Evolutionary conservation across 1,284 basidiomycete species (phyloP).

Genomic region (Trametes polyzona): DNA sequence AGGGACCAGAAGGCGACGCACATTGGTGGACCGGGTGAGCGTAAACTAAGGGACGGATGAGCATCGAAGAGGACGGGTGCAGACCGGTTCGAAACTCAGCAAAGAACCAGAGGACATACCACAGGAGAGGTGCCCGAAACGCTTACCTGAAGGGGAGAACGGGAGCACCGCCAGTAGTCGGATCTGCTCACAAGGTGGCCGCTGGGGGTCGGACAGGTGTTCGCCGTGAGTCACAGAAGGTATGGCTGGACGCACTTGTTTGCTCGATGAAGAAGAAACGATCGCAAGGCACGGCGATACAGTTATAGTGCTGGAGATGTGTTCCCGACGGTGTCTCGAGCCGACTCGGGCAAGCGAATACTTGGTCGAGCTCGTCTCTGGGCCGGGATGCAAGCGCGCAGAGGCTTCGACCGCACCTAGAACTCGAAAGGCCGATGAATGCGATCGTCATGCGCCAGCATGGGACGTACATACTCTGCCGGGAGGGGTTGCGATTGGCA

Average conservation of each 20-base stretch:
- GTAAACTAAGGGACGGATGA: slow-evolving; percentile 4
- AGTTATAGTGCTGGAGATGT: slow-evolving; percentile 3
- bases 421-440: slow-evolving; percentile 9
- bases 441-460: not conserved
- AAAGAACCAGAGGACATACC: not conserved
- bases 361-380: not conserved
- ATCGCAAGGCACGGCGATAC: slow-evolving; percentile 5
- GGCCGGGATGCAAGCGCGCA: not conserved
- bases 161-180: not conserved
- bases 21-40: slow-evolving; percentile 45
- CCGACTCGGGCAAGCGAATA: not conserved
- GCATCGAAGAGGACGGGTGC: slow-evolving; percentile 12
- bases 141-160: slow-evolving; percentile 7
- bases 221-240: not conserved
- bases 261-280: slow-evolving; percentile 5
- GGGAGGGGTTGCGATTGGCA: slow-evolving; percentile 3
- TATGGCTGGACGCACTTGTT: slow-evolving; percentile 5
- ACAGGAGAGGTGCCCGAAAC: not conserved
- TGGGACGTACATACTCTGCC: not conserved
- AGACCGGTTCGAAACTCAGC: slow-evolving; percentile 9
- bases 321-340: slow-evolving; percentile 10
- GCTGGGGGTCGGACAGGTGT: slow-evolving; percentile 6
- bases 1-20: slow-evolving; percentile 79
- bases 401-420: slow-evolving; percentile 6
- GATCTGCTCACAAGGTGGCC: slow-evolving; percentile 7